Base-by-base conservation (phyloP, 2,329 filamentous ascomycete species). In the Neoscytalidium dimidiatum region DNA sequence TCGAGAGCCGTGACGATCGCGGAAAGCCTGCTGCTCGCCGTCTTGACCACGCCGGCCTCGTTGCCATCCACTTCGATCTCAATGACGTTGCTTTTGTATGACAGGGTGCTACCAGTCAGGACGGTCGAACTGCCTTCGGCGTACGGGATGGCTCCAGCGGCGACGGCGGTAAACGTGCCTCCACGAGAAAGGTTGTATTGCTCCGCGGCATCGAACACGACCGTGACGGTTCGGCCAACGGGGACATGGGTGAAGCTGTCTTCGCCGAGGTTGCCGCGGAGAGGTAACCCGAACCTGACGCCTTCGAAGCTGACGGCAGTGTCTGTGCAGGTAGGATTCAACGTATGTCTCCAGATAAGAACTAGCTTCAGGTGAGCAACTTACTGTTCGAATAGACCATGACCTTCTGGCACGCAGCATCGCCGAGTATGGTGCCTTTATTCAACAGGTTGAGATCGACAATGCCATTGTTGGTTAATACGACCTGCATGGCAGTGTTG, bases 41-140 rank as follows among this genome's bases (percentile, higher is more conserved):
- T 79, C 67, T 81, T 78, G 57, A 83, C 79, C 38, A 81, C 78
- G 52, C 81, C 81, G 9, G 88, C 87, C 53, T 82, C 74, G 13
- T 76, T 76, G n/a, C 84, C 87, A 67, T 90, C 83, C 43, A 91
- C 79, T 4, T 81, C 75, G 66, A 89, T 80, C 58, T 80, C 81
- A 52, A 90, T 75, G 13, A 80, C 79, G 76, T 90, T 90, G 71
- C 85, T 87, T 57, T 81, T 77, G 77, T 84, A 90, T 7, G 81
- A 73, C 2, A 90, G 73, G 56, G 81, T 82, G 2, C 8, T 21
- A 14, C 85, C 86, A 11, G 82, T 75, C 41, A 91, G 81, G 35
- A 82, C 77, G 52, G 81, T 86, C n/a, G 80, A 82, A 70, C 82
- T 79, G 49, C 78, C 78, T 21, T 81, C 78, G 33, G 87, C 84